Evolutionary conservation across 345 rosid genomes (phyloP).

Genomic region (Bruguiera sexangula): DNA sequence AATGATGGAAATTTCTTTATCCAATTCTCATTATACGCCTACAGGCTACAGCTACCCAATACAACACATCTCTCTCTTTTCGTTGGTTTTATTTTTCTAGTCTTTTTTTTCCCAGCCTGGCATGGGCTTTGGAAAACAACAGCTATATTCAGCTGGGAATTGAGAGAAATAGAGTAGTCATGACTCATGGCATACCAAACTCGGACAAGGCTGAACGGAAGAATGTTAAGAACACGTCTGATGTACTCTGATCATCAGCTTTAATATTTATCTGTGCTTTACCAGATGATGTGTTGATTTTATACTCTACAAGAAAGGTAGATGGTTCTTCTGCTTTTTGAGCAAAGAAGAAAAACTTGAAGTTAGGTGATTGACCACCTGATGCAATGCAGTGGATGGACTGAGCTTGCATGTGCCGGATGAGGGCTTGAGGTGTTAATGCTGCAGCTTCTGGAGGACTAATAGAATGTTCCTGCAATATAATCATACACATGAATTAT

Average conservation of each 20-base stretch:
- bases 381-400: slow-evolving; percentile 92
- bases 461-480: slow-evolving; percentile 54
- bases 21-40: slow-evolving; percentile 22
- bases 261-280: slow-evolving; percentile 74
- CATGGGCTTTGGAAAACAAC: not conserved
- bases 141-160: too few relatives aligned
- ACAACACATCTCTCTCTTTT: not conserved
- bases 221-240: slow-evolving; percentile 51
- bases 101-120: not conserved
- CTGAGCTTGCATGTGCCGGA: slow-evolving; percentile 78
- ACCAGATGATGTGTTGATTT: slow-evolving; percentile 73
- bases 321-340: slow-evolving; percentile 73
- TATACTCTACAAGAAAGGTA: slow-evolving; percentile 69
- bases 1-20: not conserved
- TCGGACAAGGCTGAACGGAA: slow-evolving; percentile 68
- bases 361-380: slow-evolving; percentile 85
- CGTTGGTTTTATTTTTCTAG: not conserved
- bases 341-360: slow-evolving; percentile 92
- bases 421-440: slow-evolving; percentile 70
- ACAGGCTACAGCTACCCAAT: slow-evolving; percentile 18
- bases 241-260: slow-evolving; percentile 74
- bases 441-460: slow-evolving; percentile 71
- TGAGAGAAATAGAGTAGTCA: not conserved
- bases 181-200: slow-evolving; percentile 43
- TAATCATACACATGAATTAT: too few relatives aligned